Percentiles rank a stretch among this genome's conserved stretches.
Conservation (phyloP, 2,329 filamentous ascomycete species). For the Ophiostoma populinum region DNA sequence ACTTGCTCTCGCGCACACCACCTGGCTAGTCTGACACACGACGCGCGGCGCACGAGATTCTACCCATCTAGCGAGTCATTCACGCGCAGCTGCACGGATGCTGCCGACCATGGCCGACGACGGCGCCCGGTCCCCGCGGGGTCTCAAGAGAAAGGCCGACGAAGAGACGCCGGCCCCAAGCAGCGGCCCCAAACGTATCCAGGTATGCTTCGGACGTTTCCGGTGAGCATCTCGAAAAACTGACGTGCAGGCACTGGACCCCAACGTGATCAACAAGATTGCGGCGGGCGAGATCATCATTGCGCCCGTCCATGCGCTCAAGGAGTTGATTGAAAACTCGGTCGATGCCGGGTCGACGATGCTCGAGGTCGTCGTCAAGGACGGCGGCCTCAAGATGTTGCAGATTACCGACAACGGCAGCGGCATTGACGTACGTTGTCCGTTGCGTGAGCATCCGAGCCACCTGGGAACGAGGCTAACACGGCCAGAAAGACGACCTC, state of each 20-base stretch:
- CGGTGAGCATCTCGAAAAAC: background rate
- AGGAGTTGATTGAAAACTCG: conserved; percentile 92
- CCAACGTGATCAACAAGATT: conserved; percentile 95
- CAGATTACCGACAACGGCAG: conserved; percentile 97
- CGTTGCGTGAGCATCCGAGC: background rate
- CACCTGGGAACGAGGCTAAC: conserved; percentile 5
- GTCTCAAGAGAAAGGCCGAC: conserved; percentile 8
- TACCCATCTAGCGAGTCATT: too few species aligned
- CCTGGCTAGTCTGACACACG: too few species aligned
- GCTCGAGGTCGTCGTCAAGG: conserved; percentile 81
- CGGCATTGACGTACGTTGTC: conserved; percentile 61
- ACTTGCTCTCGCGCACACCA: too few species aligned
- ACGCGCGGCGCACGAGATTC: too few species aligned
- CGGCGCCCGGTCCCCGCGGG: conserved; percentile 1
- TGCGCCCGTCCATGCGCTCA: conserved; percentile 85
- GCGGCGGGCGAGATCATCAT: conserved; percentile 97
- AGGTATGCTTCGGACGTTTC: conserved; percentile 19
- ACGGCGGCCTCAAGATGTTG: conserved; percentile 82
- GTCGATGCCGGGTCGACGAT: conserved; percentile 93
- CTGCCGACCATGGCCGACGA: conserved; percentile 6
- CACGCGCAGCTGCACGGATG: background rate
- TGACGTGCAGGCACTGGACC: conserved; percentile 54
- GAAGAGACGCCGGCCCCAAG: background rate
- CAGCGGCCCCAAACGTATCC: conserved; percentile 23
- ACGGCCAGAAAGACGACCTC: conserved; percentile 78